Percentiles rank a stretch among this genome's conserved stretches.
These are phyloP conservation scores for Sphaerulina musiva DNA, from an alignment of 2,329 filamentous ascomycete genomes.

Conservation along the genomic window DNA sequence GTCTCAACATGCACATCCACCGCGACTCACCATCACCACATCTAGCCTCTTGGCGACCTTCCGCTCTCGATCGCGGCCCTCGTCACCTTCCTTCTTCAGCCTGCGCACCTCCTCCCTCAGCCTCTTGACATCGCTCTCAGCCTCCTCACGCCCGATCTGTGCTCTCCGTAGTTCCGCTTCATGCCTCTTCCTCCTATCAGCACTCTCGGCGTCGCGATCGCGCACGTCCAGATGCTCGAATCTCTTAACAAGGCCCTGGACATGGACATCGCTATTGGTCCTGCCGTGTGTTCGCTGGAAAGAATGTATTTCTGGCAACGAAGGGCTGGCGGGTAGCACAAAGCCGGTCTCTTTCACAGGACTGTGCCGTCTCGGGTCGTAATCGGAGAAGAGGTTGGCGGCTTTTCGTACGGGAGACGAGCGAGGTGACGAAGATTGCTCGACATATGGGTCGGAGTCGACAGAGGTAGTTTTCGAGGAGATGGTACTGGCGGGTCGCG, in stretches of 20 bases:
- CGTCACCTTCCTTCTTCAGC: conserved; percentile 55
- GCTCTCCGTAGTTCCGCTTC: conserved; percentile 41
- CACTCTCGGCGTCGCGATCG: conserved; percentile 38
- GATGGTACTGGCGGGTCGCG: conserved; percentile 34
- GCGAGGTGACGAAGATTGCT: conserved; percentile 25
- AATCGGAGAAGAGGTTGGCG: conserved; percentile 30
- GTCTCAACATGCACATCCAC: conserved; percentile 12
- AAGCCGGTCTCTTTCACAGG: conserved; percentile 15
- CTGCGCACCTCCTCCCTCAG: conserved; percentile 55
- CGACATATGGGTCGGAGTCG: conserved; percentile 5
- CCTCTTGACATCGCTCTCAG: conserved; percentile 60
- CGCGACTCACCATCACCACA: conserved; percentile 57
- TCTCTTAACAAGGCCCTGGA: conserved; percentile 58
- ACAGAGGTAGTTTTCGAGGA: conserved; percentile 5
- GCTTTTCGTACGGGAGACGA: conserved; percentile 32
- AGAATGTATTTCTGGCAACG: conserved; percentile 29
- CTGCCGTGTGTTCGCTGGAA: conserved; percentile 38
- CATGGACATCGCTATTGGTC: conserved; percentile 55
- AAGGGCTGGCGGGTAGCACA: conserved; percentile 25
- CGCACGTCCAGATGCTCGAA: conserved; percentile 61
- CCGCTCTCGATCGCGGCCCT: conserved; percentile 59
- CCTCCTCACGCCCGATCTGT: conserved; percentile 53
- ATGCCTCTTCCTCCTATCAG: conserved; percentile 39
- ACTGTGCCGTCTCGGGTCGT: conserved; percentile 20
- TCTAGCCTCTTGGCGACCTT: conserved; percentile 62